A percentile compares a stretch with the other conserved stretches of the same genome.
These are phyloP conservation scores for Phytophthora boehmeriae DNA, from an alignment of 352 stramenopile species.

Conservation along the genomic window DNA sequence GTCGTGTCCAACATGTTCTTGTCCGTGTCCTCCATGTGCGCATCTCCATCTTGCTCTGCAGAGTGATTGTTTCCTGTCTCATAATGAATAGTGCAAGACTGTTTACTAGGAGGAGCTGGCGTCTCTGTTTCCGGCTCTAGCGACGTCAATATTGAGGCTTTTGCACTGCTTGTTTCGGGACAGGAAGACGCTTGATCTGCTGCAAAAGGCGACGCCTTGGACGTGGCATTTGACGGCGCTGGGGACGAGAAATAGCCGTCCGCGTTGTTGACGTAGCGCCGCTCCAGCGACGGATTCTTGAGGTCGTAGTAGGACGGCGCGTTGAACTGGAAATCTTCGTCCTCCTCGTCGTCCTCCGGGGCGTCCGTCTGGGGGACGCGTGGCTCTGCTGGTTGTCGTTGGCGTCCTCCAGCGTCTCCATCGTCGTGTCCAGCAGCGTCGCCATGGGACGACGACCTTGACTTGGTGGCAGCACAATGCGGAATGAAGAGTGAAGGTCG, in stretches of 20 bases:
- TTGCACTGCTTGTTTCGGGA: not conserved
- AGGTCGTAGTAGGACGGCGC: slow-evolving; percentile 86
- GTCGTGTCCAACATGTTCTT: slow-evolving; percentile 52
- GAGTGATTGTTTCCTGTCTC: slow-evolving; percentile 15
- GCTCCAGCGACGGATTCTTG: slow-evolving; percentile 71
- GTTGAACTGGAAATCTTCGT: slow-evolving; percentile 81
- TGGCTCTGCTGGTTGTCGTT: slow-evolving; percentile 13
- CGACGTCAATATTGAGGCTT: not conserved
- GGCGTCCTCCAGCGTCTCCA: slow-evolving; percentile 34
- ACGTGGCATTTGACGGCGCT: slow-evolving; percentile 19
- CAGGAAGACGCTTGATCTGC: not conserved
- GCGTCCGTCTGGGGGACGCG: slow-evolving; percentile 24
- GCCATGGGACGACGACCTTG: slow-evolving; percentile 18
- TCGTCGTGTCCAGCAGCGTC: slow-evolving; percentile 47
- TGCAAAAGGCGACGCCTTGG: slow-evolving; percentile 10
- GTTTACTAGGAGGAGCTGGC: not conserved
- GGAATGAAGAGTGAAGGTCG: slow-evolving; percentile 12
- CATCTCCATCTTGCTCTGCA: slow-evolving; percentile 37
- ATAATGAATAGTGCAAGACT: slow-evolving; percentile 4
- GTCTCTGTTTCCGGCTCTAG: not conserved
- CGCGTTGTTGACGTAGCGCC: slow-evolving; percentile 84
- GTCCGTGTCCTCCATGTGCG: slow-evolving; percentile 51
- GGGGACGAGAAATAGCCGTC: slow-evolving; percentile 80
- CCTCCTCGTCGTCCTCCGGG: slow-evolving; percentile 41
- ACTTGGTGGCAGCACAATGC: not conserved